Conservation (phyloP, 495 filamentous ascomycete genomes). For the Podospora conica region DNA sequence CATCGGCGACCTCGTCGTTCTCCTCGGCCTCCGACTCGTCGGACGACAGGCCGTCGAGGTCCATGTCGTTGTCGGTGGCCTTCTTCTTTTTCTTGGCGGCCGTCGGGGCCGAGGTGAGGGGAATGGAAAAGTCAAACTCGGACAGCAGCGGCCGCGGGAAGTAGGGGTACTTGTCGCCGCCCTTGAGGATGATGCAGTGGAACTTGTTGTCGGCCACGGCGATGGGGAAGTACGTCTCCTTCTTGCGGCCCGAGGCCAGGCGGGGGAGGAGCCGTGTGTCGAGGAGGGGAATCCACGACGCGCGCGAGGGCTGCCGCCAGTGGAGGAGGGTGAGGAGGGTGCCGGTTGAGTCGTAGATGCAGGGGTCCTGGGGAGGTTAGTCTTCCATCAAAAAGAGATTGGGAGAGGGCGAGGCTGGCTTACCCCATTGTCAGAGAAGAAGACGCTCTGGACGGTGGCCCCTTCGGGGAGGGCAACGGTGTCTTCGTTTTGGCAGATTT, state of each 20-base stretch:
- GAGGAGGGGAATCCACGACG: slow-evolving; percentile 84
- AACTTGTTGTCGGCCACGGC: slow-evolving; percentile 89
- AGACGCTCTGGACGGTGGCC: slow-evolving; percentile 66
- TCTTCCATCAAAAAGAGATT: neutral
- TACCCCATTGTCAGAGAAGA: slow-evolving; percentile 85
- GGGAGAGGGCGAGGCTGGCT: slow-evolving; percentile 20
- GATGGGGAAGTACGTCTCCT: slow-evolving; percentile 91
- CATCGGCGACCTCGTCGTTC: slow-evolving; percentile 13
- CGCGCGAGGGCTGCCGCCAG: slow-evolving; percentile 80
- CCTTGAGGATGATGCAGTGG: slow-evolving; percentile 98
- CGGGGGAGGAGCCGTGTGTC: slow-evolving; percentile 82
- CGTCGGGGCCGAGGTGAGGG: slow-evolving; percentile 52
- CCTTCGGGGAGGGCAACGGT: slow-evolving; percentile 74
- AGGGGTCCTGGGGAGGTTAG: slow-evolving; percentile 60
- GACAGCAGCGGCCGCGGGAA: slow-evolving; percentile 87
- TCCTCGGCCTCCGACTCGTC: slow-evolving; percentile 9
- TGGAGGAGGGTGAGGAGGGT: slow-evolving; percentile 81
- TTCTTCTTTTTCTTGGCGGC: slow-evolving; percentile 36
- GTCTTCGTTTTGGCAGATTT: slow-evolving; percentile 87
- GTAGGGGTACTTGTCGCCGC: slow-evolving; percentile 86
- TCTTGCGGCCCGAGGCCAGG: slow-evolving; percentile 72
- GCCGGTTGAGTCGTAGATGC: slow-evolving; percentile 86
- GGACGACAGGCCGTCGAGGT: slow-evolving; percentile 18
- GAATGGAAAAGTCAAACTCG: slow-evolving; percentile 89
- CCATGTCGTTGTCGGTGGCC: slow-evolving; percentile 26